phyloP scores from a whole-genome alignment of 371 early-diverging fungal species.

The Lichtheimia hyalospora region DNA sequence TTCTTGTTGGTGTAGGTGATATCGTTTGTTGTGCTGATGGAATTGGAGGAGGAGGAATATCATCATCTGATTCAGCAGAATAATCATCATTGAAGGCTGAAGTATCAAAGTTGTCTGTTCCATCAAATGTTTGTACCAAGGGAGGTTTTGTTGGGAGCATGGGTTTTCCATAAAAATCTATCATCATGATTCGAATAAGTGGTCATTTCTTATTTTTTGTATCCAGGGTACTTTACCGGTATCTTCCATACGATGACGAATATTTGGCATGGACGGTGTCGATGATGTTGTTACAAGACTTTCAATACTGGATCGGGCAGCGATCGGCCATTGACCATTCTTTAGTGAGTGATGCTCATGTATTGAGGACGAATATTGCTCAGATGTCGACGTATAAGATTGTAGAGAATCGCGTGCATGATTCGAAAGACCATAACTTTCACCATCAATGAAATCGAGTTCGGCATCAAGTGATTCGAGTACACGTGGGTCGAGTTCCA shows the following conservation, averaged over 20 bases:
- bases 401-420: slow-evolving; percentile 15
- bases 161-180: background rate
- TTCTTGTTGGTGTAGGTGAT: slow-evolving; percentile 10
- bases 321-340: slow-evolving; percentile 8
- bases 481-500: slow-evolving; percentile 53
- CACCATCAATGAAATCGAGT: slow-evolving; percentile 20
- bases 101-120: slow-evolving; percentile 34
- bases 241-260: background rate
- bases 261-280: slow-evolving; percentile 11
- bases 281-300: slow-evolving; percentile 23
- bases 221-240: background rate
- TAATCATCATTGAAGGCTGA: slow-evolving; percentile 45
- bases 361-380: slow-evolving; percentile 20
- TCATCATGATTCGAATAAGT: too few relatives aligned
- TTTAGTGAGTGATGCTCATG: slow-evolving; percentile 6
- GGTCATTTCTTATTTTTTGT: background rate
- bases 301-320: slow-evolving; percentile 34
- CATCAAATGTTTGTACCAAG: background rate
- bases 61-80: slow-evolving; percentile 33
- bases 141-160: background rate
- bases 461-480: slow-evolving; percentile 47
- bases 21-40: slow-evolving; percentile 10
- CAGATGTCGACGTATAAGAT: slow-evolving; percentile 29
- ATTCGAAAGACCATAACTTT: slow-evolving; percentile 3
- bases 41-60: background rate